These are phyloP conservation scores for Rhizopogon roseolus DNA, from an alignment of 768 basidiomycete genomes.

Conservation along the genomic window DNA sequence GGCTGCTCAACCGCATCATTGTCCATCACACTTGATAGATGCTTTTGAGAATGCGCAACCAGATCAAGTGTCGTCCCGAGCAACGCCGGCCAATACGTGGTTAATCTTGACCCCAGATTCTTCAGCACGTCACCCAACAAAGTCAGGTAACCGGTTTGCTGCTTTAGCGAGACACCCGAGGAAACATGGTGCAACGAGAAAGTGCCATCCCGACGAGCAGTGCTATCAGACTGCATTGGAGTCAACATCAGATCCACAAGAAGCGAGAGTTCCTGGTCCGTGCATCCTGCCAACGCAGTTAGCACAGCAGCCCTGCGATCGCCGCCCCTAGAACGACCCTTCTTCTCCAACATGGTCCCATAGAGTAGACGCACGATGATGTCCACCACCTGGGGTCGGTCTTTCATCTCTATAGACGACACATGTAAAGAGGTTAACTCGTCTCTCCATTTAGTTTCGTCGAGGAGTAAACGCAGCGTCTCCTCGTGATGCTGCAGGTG, in stretches of 20 bases:
- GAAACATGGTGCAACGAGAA: conserved; percentile 29
- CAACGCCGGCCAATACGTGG: conserved; percentile 69
- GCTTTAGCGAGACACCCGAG: conserved; percentile 44
- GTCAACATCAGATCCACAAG: conserved; percentile 86
- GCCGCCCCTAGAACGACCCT: conserved; percentile 61
- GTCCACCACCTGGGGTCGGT: conserved; percentile 64
- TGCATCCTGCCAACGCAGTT: conserved; percentile 62
- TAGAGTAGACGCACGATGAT: conserved; percentile 74
- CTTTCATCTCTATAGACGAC: conserved; percentile 45
- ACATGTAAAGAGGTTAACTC: conserved; percentile 72
- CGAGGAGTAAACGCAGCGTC: conserved; percentile 65
- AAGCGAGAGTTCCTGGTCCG: conserved; percentile 65
- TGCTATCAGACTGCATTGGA: conserved; percentile 46
- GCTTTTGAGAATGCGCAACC: conserved; percentile 56
- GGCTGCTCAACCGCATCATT: conserved; percentile 34
- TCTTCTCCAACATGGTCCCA: conserved; percentile 81
- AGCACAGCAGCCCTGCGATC: conserved; percentile 73
- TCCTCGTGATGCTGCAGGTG: conserved; percentile 51
- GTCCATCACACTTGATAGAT: conserved; percentile 30
- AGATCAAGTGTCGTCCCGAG: conserved; percentile 66
- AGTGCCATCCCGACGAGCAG: conserved; percentile 13
- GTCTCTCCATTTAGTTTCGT: conserved; percentile 88
- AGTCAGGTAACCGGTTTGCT: conserved; percentile 80
- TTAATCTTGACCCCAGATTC: conserved; percentile 71
- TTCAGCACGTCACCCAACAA: conserved; percentile 82